These are phyloP conservation scores for Brassica incana DNA, from an alignment of 345 rosid species.

Conservation along the genomic window DNA sequence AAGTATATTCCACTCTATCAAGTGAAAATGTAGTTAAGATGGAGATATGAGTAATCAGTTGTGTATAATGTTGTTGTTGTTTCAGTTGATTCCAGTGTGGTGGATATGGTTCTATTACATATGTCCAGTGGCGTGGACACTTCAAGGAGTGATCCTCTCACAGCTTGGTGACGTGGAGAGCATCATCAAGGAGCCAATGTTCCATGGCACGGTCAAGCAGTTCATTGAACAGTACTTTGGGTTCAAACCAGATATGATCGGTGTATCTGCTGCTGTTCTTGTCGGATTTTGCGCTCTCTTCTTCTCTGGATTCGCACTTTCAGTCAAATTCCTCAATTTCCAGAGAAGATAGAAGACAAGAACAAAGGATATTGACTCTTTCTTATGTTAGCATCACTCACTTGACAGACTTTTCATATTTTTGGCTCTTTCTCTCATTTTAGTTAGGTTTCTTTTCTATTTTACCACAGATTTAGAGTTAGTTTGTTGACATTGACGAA, in stretches of 20 bases:
- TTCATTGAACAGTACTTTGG: constrained; percentile 56
- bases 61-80: not conserved
- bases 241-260: constrained; percentile 46
- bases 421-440: not conserved
- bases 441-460: not conserved
- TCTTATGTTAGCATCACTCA: not conserved
- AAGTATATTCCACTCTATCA: constrained; percentile 35
- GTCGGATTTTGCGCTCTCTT: constrained; percentile 57
- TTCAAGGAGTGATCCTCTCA: constrained; percentile 66
- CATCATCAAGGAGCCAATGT: constrained; percentile 51
- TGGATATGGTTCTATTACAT: constrained; percentile 95
- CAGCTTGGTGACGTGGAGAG: constrained; percentile 84
- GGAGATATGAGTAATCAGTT: not conserved
- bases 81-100: constrained; percentile 82
- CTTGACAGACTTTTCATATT: not conserved
- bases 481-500: not conserved
- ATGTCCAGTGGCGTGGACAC: constrained; percentile 85
- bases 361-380: not conserved
- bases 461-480: not conserved
- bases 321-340: constrained; percentile 72
- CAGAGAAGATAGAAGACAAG: constrained; percentile 57
- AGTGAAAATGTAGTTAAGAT: not conserved
- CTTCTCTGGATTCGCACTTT: constrained; percentile 63
- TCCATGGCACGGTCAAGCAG: constrained; percentile 62
- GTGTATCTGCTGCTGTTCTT: constrained; percentile 56